Conservation (phyloP, 2,329 filamentous ascomycete species). For the Volutella citrinella region DNA sequence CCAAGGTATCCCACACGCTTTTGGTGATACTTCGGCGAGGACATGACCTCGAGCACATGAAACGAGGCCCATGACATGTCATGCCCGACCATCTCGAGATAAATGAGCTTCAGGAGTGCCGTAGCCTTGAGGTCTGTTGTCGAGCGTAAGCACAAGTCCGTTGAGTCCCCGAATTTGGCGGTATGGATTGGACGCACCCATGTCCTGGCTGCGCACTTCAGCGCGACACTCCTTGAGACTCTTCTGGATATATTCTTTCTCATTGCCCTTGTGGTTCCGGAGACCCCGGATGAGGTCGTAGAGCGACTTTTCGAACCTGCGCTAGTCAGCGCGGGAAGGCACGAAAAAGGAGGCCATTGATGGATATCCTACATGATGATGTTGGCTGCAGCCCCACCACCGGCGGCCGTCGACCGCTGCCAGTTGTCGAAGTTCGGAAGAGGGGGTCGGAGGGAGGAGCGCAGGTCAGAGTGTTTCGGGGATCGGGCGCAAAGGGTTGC, state of each 20-base stretch:
- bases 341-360: too few species aligned
- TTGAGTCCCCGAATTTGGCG: too few species aligned
- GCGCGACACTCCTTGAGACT: slow-evolving; percentile 91
- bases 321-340: too few species aligned
- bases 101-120: slow-evolving; percentile 90
- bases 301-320: slow-evolving; percentile 97
- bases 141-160: slow-evolving; percentile 13
- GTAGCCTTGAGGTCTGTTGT: slow-evolving; percentile 85
- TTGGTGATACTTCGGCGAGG: slow-evolving; percentile 87
- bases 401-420: slow-evolving; percentile 24
- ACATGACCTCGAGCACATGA: slow-evolving; percentile 98
- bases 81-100: slow-evolving; percentile 98
- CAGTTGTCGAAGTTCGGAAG: slow-evolving; percentile 7
- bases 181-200: slow-evolving; percentile 76
- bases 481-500: slow-evolving; percentile 12
- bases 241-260: slow-evolving; percentile 92
- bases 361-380: slow-evolving; percentile 26
- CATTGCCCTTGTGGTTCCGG: slow-evolving; percentile 90
- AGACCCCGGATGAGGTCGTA: slow-evolving; percentile 98
- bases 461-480: slow-evolving; percentile 18
- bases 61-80: slow-evolving; percentile 99
- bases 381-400: slow-evolving; percentile 25
- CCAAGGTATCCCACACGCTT: slow-evolving; percentile 94
- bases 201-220: slow-evolving; percentile 90
- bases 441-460: slow-evolving; percentile 5